phyloP scores from a whole-genome alignment of 371 early-diverging fungal genomes.

The Mortierella sp. region DNA sequence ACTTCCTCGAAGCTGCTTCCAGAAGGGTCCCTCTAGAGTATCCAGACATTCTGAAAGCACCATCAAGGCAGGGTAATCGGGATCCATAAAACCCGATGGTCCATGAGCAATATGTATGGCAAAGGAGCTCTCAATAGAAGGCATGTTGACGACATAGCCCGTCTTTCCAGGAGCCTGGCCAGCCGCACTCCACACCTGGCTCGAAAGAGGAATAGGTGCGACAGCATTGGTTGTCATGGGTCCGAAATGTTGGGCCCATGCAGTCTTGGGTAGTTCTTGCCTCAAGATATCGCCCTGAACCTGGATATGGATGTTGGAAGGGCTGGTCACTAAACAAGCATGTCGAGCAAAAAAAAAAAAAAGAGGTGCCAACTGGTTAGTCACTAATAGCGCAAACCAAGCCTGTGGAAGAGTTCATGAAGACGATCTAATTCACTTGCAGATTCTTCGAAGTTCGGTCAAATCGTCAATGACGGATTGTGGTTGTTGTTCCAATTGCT shows the following conservation, averaged over 20 bases:
- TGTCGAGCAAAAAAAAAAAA: no score
- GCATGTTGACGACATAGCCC: constrained; percentile 66
- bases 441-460: constrained; percentile 63
- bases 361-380: no score
- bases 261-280: constrained; percentile 58
- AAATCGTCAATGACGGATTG: constrained; percentile 59
- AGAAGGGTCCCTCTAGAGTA: constrained; percentile 73
- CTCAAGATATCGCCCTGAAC: constrained; percentile 69
- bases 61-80: constrained; percentile 67
- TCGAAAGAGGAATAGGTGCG: constrained; percentile 61
- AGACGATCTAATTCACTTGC: constrained; percentile 50
- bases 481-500: constrained; percentile 62
- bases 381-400: no score
- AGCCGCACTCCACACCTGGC: constrained; percentile 60
- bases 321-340: constrained; percentile 57
- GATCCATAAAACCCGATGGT: constrained; percentile 62
- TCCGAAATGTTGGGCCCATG: constrained; percentile 58
- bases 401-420: background rate
- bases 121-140: constrained; percentile 71
- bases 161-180: constrained; percentile 65
- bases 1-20: constrained; percentile 75
- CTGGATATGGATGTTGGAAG: constrained; percentile 70
- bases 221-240: constrained; percentile 19
- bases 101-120: constrained; percentile 64
- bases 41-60: constrained; percentile 71